These are phyloP conservation scores for Pestalotiopsis sp. DNA, from an alignment of 2,329 filamentous ascomycete genomes.

Conservation along the genomic window DNA sequence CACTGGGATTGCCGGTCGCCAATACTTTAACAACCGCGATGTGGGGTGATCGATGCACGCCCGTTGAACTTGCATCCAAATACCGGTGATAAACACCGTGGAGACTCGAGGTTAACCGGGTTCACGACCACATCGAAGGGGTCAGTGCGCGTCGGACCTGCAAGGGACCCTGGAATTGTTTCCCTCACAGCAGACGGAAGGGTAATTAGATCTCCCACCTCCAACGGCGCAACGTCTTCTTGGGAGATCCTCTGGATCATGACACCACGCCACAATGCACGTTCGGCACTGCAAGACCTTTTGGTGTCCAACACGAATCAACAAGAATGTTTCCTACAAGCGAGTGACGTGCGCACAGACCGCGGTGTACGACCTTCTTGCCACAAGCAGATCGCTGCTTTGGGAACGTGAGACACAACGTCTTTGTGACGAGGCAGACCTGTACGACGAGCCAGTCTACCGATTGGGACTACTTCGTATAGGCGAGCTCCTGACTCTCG, in stretches of 20 bases:
- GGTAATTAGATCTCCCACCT: not conserved
- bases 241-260: not conserved
- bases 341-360: not conserved
- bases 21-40: not conserved
- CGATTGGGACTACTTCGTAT: too few relatives aligned
- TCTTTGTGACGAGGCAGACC: not conserved
- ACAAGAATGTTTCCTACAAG: not conserved
- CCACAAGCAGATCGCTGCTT: not conserved
- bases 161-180: not conserved
- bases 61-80: not conserved
- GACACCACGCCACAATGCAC: not conserved
- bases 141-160: not conserved
- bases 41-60: not conserved
- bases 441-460: not conserved
- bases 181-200: not conserved
- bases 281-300: not conserved
- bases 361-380: not conserved
- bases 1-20: not conserved
- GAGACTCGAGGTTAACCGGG: not conserved
- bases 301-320: not conserved
- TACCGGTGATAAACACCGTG: not conserved
- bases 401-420: not conserved
- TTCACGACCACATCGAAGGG: not conserved
- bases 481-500: too few relatives aligned
- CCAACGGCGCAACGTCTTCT: not conserved